Evolutionary conservation across 1,284 basidiomycete species (phyloP), one percentile per base, ranked within the genome.

Genomic region (Albatrellus sp.): DNA sequence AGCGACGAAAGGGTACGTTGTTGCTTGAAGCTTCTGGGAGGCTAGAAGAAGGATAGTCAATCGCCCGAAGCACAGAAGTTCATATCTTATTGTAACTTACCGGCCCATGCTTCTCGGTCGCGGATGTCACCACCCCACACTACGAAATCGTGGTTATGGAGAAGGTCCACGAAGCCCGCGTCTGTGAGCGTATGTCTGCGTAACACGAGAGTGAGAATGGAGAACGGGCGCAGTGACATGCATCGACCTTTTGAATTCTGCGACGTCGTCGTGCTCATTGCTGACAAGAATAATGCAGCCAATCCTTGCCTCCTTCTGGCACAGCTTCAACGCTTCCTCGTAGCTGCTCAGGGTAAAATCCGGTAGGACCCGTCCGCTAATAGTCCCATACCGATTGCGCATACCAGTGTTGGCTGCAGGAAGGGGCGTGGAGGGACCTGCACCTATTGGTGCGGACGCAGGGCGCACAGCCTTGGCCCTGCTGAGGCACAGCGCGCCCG

Each of bases 1-100:
- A 0, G 89, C 87, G 40, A 98, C 71, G 50, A 92, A 93, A 0
- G 93, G 93, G 55, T 87, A 96, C 0, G 90, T 91, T 2, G 90
- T 94, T 1, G 82, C 80, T 54, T 89, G 81, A 0, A 96, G 68
- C 52, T 92, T 91, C 55, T 88, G 80, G 1, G 88, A 68, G 6
- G 89, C 91, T 89, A 56, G 24, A 24, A 24, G 7, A 4, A 7
- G 24, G 3, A 24, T 28, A 33, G 28, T 39, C 29, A 14, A 10
- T 44, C 35, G 43, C 13, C 10, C 43, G 41, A 43, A 34, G 17
- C 39, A n/a, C 33, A 30, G 11, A 9, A 13, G 19, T n/a, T 34
- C 12, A 13, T 4, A 9, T n/a, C 7, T 6, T 14, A 24, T 2
- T 11, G n/a, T 49, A n/a, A 59, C 73, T 50, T 50, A 90, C 88